Percentiles rank a stretch among this genome's conserved stretches.
These are phyloP conservation scores for Nectriaceae sp. DNA, from an alignment of 2,329 filamentous ascomycete genomes.

Conservation along the genomic window DNA sequence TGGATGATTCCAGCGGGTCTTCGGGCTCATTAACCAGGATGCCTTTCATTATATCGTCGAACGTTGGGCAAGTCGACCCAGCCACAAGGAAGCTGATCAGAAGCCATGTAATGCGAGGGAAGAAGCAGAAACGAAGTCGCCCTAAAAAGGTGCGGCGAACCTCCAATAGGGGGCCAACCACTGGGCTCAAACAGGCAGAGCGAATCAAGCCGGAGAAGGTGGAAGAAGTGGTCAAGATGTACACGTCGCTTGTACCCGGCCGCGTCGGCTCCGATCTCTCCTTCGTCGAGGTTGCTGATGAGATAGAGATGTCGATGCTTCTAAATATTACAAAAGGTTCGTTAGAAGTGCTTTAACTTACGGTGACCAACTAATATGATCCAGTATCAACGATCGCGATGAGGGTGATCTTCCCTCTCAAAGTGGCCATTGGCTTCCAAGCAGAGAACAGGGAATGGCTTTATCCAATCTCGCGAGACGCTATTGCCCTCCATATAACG, in stretches of 20 bases:
- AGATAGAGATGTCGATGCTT: conserved; percentile 1
- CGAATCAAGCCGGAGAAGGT: conserved; percentile 1
- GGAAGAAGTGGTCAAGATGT: conserved; percentile 4
- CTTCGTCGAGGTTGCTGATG: conserved; percentile 1
- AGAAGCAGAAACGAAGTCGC: conserved; percentile 1
- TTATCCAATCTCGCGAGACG: background rate
- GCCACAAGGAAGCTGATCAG: conserved; percentile 5
- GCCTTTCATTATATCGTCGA: conserved; percentile 6
- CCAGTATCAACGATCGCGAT: conserved; percentile 2
- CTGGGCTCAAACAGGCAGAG: background rate
- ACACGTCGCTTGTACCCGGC: background rate
- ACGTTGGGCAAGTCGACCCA: conserved; percentile 2
- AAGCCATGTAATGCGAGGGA: conserved; percentile 9
- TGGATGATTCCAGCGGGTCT: background rate
- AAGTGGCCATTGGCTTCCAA: conserved; percentile 5
- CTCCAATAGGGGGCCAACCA: background rate
- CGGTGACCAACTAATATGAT: background rate
- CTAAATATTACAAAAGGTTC: conserved; percentile 6
- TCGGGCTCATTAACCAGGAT: background rate
- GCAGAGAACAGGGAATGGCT: conserved; percentile 2
- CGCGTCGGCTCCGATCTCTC: conserved; percentile 6
- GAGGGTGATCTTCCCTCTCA: conserved; percentile 9
- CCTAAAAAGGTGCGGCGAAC: background rate
- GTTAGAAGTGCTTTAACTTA: background rate
- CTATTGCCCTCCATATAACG: conserved; percentile 4